Percentiles rank a stretch among this genome's conserved stretches.
Conservation (phyloP, 441 rosid genomes). For the Monsonia emarginata region DNA sequence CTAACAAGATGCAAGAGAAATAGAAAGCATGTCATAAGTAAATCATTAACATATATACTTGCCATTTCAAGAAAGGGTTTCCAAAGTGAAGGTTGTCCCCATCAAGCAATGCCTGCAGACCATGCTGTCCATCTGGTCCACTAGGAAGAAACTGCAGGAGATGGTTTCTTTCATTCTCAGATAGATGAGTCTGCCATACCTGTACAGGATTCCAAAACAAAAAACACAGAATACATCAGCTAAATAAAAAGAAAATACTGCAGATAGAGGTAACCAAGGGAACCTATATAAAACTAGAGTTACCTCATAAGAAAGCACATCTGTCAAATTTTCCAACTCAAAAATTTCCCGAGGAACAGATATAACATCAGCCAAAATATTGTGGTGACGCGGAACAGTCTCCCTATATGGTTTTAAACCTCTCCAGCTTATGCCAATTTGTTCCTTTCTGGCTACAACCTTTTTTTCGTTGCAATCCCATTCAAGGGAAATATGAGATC, state of each 20-base stretch:
- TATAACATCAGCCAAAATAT: slow-evolving; percentile 51
- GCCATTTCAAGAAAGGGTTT: slow-evolving; percentile 72
- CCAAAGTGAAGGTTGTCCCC: slow-evolving; percentile 84
- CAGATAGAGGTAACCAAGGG: not conserved
- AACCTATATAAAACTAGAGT: not conserved
- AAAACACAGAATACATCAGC: slow-evolving; percentile 10
- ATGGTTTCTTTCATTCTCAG: slow-evolving; percentile 56
- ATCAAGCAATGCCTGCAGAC: slow-evolving; percentile 50
- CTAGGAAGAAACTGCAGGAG: slow-evolving; percentile 74
- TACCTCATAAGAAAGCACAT: slow-evolving; percentile 74
- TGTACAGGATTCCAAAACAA: slow-evolving; percentile 21
- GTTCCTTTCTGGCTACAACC: slow-evolving; percentile 80
- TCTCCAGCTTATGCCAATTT: slow-evolving; percentile 60
- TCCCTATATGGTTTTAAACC: slow-evolving; percentile 51
- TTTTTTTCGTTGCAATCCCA: slow-evolving; percentile 55
- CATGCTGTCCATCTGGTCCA: slow-evolving; percentile 47
- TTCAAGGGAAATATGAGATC: slow-evolving; percentile 65
- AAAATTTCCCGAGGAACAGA: slow-evolving; percentile 59
- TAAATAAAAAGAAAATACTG: slow-evolving; percentile 1
- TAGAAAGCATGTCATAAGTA: not conserved
- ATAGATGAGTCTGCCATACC: slow-evolving; percentile 67
- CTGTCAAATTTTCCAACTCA: slow-evolving; percentile 52
- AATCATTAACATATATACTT: slow-evolving; percentile 24
- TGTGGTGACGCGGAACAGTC: slow-evolving; percentile 30
- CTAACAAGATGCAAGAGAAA: not conserved